phyloP scores from a whole-genome alignment of 225 moss, liverwort and hornwort genomes.

The Pseudisothecium myosuroides region DNA sequence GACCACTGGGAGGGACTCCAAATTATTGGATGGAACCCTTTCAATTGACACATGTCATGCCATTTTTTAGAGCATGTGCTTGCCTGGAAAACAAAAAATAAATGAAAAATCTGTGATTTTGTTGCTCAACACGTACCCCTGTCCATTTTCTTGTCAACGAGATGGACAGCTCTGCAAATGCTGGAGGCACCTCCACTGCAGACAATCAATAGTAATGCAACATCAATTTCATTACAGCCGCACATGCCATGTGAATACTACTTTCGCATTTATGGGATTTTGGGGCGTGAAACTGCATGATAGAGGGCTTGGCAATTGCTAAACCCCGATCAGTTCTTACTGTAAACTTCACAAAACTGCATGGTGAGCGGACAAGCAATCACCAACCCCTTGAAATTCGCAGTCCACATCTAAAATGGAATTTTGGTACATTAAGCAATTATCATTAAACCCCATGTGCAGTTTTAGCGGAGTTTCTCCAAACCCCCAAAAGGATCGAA shows the following conservation, averaged over 20 bases:
- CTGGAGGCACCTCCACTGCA: slow-evolving; percentile 51
- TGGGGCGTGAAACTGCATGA: background rate
- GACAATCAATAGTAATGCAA: background rate
- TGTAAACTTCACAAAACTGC: background rate
- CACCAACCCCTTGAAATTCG: background rate
- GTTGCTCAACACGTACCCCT: slow-evolving; percentile 9
- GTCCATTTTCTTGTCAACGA: slow-evolving; percentile 45
- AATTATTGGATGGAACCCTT: background rate
- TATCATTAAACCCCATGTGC: background rate
- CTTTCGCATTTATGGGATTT: background rate
- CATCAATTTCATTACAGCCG: background rate
- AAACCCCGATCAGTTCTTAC: background rate
- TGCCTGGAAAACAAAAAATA: background rate
- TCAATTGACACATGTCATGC: background rate
- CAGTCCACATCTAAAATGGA: background rate
- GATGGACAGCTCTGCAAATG: slow-evolving; percentile 29
- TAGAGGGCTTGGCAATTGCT: too few relatives aligned
- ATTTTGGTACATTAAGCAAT: background rate
- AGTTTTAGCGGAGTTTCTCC: background rate
- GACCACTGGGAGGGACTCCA: background rate
- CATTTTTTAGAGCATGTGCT: background rate
- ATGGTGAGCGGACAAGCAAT: background rate
- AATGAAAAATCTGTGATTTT: background rate
- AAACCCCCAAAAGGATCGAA: background rate
- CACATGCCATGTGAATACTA: background rate